A percentile compares a stretch with the other conserved stretches of the same genome.
Conservation (phyloP, 306 rosid genomes). For the Corylus avellana region DNA sequence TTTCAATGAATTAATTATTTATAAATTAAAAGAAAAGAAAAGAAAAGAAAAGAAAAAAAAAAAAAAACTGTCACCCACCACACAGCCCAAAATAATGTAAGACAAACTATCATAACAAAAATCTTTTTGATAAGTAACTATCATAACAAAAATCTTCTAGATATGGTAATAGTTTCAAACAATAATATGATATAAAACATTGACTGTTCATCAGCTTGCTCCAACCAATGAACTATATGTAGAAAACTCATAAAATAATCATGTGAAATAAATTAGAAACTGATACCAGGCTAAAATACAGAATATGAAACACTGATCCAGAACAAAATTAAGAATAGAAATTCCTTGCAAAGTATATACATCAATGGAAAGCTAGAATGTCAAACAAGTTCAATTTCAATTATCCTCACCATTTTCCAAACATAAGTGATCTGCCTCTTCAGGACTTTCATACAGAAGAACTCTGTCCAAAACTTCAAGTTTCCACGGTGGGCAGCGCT, state of each 20-base stretch:
- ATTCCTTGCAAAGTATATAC: neutral
- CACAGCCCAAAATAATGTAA: neutral
- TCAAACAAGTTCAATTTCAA: constrained; percentile 9
- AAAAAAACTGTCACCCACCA: neutral
- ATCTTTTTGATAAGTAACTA: too few species aligned
- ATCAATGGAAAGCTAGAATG: neutral
- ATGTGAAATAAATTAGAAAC: neutral
- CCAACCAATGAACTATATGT: neutral
- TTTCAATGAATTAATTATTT: too few species aligned
- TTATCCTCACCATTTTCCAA: constrained; percentile 79
- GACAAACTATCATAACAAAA: neutral
- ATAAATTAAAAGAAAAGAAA: too few species aligned
- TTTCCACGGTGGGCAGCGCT: constrained; percentile 65
- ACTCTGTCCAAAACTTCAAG: constrained; percentile 86
- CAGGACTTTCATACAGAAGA: constrained; percentile 74
- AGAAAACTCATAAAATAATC: neutral
- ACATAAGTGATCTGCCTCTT: constrained; percentile 79
- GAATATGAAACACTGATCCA: neutral
- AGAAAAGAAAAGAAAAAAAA: too few species aligned
- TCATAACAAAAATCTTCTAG: neutral
- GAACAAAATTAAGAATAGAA: neutral
- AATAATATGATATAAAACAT: neutral
- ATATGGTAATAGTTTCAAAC: neutral
- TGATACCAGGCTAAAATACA: neutral
- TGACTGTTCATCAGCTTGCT: neutral